Base-by-base conservation (phyloP, 495 filamentous ascomycete species). In the Evansstolkia leycettana region DNA sequence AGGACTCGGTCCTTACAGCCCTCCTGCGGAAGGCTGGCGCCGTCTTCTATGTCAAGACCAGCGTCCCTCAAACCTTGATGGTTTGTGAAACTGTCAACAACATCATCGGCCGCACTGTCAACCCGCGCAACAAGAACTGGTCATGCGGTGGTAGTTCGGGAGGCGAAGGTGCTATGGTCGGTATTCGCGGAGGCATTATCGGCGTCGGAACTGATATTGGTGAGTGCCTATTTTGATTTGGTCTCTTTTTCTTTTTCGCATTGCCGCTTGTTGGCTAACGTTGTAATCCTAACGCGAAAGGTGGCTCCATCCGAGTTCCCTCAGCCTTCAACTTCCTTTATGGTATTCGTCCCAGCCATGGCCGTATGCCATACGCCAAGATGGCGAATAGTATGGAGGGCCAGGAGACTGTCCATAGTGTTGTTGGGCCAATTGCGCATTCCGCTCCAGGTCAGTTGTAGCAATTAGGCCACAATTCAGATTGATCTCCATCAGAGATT, bases 151-250 rank as follows among this genome's bases (percentile, higher is more conserved):
- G 78, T 1, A 72, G 64, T 16, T 68, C 67, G 2, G 76, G 78
- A 7, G 79, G 78, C 17, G 78, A 84, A 47, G 74, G 67, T 0
- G 75, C 77, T 1, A 51, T 83, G 7, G 31, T 80, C 3, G 73
- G 65, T 0, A 43, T 76, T 15, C 53, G 69, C 3, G 77, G 78
- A 5, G 71, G 64, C 2, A 54, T 69, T 25, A 51, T 82, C 0
- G 80, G 79, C 1, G 66, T 82, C 11, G 79, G 77, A 0, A 76
- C 70, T 0, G 80, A 84, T 38, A 72, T 82, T 39, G 79, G 46
- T 10, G 76, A 76, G 1, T 78, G n/a, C n/a, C n/a, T n/a, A n/a
- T n/a, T n/a, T n/a, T n/a, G n/a, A n/a, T n/a, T n/a, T n/a, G n/a
- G n/a, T n/a, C 70, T 0, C 74, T 80, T n/a, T n/a, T n/a, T n/a